Base-by-base conservation (phyloP, 257 asterid species). In the Solanum medicagineum region DNA sequence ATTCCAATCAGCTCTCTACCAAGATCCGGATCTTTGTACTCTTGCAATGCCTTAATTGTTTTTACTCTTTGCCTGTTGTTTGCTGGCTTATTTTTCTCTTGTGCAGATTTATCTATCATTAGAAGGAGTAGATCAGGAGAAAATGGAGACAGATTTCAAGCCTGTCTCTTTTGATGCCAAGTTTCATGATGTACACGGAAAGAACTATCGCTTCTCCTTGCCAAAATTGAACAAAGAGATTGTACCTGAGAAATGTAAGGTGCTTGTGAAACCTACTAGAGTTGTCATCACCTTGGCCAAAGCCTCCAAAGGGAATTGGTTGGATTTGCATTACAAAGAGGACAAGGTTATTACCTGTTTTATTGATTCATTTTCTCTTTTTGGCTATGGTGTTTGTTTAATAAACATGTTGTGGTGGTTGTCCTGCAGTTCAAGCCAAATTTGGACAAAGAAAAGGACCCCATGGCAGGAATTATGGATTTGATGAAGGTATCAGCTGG, bases 401-500 rank as follows among this genome's bases (percentile, higher is more conserved):
- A 84, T 10, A 14, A 9, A 20, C 59, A 36, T 63, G 40, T 85
- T 26, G 4, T 83, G 6, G 51, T 56, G 70, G 75, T 51, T 88
- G 73, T 74, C 14, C 10, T 85, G 69, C 85, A 95, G 98, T 83
- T 95, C 77, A 93, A 92, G 89, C 95, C 98, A 11, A 92, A 85
- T 83, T 73, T 95, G 54, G 95, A 91, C 83, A 93, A 93, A 85
- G 93, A 92, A 32, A 85, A 89, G 62, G 98, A 95, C 88, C 98
- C 98, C 16, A 93, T 95, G 98, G 95, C 98, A 74, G 98, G 98
- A 75, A 93, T 95, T 83, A 95, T 95, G 98, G 97, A 88, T 88
- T 80, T 95, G 90, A 95, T 95, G 98, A 95, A 95, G 98, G 98
- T 93, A 89, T 8, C 11, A 10, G 4, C 8, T 71, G 20, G 14